A percentile compares a stretch with the other conserved stretches of the same genome.
These are phyloP conservation scores for Pelargonium myrrhifolium DNA, from an alignment of 441 rosid genomes.

Conservation along the genomic window DNA sequence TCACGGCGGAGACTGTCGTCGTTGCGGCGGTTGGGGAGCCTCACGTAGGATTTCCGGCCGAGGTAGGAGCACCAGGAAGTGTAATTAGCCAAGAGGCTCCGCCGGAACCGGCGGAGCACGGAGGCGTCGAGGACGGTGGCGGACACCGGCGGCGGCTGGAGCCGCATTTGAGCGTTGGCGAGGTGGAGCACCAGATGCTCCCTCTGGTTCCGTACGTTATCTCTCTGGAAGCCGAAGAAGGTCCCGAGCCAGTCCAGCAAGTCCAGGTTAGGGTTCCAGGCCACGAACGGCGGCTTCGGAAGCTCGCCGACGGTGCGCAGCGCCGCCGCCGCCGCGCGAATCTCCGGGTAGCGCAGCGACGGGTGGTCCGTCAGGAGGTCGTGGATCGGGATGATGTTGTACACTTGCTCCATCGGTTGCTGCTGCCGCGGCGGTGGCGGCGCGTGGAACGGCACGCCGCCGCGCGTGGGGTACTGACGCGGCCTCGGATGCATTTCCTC, in stretches of 20 bases:
- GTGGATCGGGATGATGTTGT: slow-evolving; percentile 26
- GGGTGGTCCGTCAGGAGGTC: slow-evolving; percentile 20
- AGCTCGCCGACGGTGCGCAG: slow-evolving; percentile 23
- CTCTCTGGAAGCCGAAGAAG: slow-evolving; percentile 24
- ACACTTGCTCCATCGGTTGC: slow-evolving; percentile 4
- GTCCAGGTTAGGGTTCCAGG: slow-evolving; percentile 17
- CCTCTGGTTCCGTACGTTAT: slow-evolving; percentile 26
- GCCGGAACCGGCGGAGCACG: slow-evolving; percentile 15
- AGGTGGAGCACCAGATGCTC: slow-evolving; percentile 28
- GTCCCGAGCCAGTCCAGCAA: slow-evolving; percentile 21
- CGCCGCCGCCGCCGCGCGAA: slow-evolving; percentile 21
- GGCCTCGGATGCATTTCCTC: not conserved
- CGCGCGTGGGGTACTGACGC: slow-evolving; percentile 1
- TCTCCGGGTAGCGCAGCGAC: slow-evolving; percentile 22
- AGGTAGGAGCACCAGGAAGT: slow-evolving; percentile 21
- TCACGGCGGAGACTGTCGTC: slow-evolving; percentile 9
- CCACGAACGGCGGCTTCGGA: slow-evolving; percentile 18
- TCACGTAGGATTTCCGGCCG: not conserved
- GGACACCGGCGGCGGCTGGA: slow-evolving; percentile 3
- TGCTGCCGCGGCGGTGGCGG: slow-evolving; percentile 14
- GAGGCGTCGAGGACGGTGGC: slow-evolving; percentile 7
- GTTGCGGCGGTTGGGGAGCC: not conserved
- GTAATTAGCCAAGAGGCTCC: slow-evolving; percentile 17
- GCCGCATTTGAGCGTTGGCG: slow-evolving; percentile 27
- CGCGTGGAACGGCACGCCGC: not conserved